These are phyloP conservation scores for Xylariomycetidae sp. DNA, from an alignment of 2,329 filamentous ascomycete genomes.

Conservation along the genomic window DNA sequence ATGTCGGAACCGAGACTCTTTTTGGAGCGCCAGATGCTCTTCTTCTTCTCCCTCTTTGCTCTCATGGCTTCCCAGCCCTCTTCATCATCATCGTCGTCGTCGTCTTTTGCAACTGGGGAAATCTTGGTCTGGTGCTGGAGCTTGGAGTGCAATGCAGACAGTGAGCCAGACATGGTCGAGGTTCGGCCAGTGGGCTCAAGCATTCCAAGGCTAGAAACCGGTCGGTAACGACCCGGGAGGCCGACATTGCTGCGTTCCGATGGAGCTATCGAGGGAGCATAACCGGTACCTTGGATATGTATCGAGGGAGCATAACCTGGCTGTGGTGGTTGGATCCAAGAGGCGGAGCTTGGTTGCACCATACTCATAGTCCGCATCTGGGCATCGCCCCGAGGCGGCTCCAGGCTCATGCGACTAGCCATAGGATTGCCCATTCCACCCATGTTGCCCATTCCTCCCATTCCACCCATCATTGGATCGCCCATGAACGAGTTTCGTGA, in stretches of 20 bases:
- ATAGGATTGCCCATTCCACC: not conserved
- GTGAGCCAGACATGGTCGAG: slow-evolving; percentile 39
- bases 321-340: slow-evolving; percentile 49
- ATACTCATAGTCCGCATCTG: slow-evolving; percentile 74
- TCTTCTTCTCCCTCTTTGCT: slow-evolving; percentile 64
- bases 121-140: slow-evolving; percentile 34
- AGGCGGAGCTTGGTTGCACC: slow-evolving; percentile 63
- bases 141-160: slow-evolving; percentile 34
- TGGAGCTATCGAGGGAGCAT: slow-evolving; percentile 87
- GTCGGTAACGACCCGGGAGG: slow-evolving; percentile 82
- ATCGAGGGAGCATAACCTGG: slow-evolving; percentile 48
- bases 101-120: slow-evolving; percentile 36
- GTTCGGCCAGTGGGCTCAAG: slow-evolving; percentile 30
- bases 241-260: slow-evolving; percentile 94
- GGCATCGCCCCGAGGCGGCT: slow-evolving; percentile 39
- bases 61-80: slow-evolving; percentile 68
- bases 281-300: slow-evolving; percentile 51
- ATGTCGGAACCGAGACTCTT: slow-evolving; percentile 48
- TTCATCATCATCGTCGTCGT: slow-evolving; percentile 58
- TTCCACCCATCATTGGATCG: slow-evolving; percentile 23
- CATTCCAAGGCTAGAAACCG: slow-evolving; percentile 65
- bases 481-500: slow-evolving; percentile 24
- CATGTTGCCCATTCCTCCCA: no score
- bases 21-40: slow-evolving; percentile 60
- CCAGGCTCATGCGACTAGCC: slow-evolving; percentile 36